Evolutionary conservation across 2,329 filamentous ascomycete species (phyloP).

Genomic region (Penicillium digitatum): DNA sequence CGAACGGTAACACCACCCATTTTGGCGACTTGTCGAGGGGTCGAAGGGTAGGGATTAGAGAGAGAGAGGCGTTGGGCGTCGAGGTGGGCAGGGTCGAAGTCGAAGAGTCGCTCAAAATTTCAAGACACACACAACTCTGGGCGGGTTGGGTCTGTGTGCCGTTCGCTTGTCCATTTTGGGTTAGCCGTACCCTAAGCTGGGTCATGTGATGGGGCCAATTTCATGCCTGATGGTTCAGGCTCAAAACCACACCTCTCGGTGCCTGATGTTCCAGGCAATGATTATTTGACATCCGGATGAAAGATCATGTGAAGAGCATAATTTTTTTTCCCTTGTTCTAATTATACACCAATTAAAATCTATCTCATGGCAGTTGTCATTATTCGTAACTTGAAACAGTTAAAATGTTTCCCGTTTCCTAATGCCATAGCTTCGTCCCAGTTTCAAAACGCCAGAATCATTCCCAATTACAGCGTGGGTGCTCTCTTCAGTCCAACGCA

Average conservation of each 20-base stretch:
- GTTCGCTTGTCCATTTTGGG: slow-evolving; percentile 42
- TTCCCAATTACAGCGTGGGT: slow-evolving; percentile 33
- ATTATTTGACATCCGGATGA: background rate
- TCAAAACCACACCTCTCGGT: background rate
- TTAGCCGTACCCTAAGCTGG: slow-evolving; percentile 40
- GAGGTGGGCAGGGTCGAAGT: slow-evolving; percentile 41
- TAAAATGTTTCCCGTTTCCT: slow-evolving; percentile 2
- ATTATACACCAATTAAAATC: slow-evolving; percentile 4
- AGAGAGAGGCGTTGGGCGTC: slow-evolving; percentile 31
- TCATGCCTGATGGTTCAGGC: background rate
- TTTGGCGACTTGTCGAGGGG: slow-evolving; percentile 48
- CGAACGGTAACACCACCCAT: slow-evolving; percentile 66
- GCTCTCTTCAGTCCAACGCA: slow-evolving; percentile 49
- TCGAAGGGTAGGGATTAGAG: slow-evolving; percentile 29
- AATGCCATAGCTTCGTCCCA: background rate
- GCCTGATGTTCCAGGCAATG: slow-evolving; percentile 12
- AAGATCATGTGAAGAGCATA: background rate
- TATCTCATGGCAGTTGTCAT: slow-evolving; percentile 3
- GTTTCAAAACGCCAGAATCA: slow-evolving; percentile 3
- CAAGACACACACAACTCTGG: slow-evolving; percentile 34
- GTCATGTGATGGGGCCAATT: slow-evolving; percentile 9
- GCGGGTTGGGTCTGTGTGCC: slow-evolving; percentile 35
- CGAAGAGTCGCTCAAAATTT: slow-evolving; percentile 37
- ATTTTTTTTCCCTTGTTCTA: background rate
- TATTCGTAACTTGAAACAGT: slow-evolving; percentile 11